A percentile compares a stretch with the other conserved stretches of the same genome.
Evolutionary conservation across 768 basidiomycete species (phyloP).

Genomic region (Trametes elegans): DNA sequence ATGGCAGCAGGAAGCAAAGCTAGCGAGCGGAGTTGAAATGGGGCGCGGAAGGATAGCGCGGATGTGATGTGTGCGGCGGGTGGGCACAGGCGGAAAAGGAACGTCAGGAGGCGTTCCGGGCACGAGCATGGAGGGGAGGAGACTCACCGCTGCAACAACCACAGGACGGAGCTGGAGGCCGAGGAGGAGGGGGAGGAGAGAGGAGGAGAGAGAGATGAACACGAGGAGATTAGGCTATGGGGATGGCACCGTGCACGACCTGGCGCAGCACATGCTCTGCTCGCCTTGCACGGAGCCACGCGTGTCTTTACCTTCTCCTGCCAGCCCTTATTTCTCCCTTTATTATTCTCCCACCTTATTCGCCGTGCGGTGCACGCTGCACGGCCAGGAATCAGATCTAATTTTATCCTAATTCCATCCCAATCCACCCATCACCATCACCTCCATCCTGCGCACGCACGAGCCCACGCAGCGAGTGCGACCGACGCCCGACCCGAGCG

Average conservation of each 20-base stretch:
- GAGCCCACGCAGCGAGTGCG: too few relatives aligned
- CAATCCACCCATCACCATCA: conserved; percentile 3
- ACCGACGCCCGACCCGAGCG: too few relatives aligned
- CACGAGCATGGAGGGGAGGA: background rate
- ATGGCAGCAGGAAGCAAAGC: conserved; percentile 30
- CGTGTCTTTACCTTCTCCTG: conserved; percentile 16
- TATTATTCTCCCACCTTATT: conserved; percentile 1
- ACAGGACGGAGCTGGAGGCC: conserved; percentile 3
- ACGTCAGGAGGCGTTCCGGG: conserved; percentile 4
- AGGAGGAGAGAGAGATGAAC: conserved; percentile 11
- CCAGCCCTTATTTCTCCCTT: conserved; percentile 10
- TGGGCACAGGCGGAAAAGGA: background rate
- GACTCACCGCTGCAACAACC: conserved; percentile 16
- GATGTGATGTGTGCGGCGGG: conserved; percentile 13
- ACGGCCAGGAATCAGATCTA: background rate
- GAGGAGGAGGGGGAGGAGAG: conserved; percentile 15
- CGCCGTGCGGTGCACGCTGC: conserved; percentile 15
- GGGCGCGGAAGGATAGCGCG: conserved; percentile 21
- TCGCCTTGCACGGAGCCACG: conserved; percentile 22
- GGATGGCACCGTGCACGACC: conserved; percentile 11
- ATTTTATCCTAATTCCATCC: conserved; percentile 8
- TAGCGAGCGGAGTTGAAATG: conserved; percentile 25
- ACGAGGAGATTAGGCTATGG: conserved; percentile 19
- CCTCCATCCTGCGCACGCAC: conserved; percentile 15
- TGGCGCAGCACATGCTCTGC: conserved; percentile 23